phyloP scores from a whole-genome alignment of 495 filamentous ascomycete species.

The Talaromyces adpressus region DNA sequence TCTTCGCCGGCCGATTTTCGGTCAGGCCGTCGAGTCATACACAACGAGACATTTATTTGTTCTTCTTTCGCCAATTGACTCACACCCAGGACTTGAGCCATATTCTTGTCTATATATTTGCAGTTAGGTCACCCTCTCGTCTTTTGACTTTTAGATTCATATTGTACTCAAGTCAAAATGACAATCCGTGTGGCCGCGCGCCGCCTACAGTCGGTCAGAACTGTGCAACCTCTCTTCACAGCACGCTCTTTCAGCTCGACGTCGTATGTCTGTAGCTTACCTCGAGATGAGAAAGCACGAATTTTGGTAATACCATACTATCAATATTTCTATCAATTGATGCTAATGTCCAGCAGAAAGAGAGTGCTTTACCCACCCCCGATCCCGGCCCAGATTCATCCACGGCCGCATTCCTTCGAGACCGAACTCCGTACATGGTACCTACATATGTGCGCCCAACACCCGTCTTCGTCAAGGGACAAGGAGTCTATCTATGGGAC shows the following conservation, averaged over 20 bases:
- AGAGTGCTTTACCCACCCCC: constrained; percentile 59
- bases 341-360: constrained; percentile 38
- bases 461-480: constrained; percentile 79
- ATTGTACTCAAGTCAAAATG: neutral
- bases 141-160: too few relatives aligned
- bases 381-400: constrained; percentile 74
- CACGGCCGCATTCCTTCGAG: constrained; percentile 63
- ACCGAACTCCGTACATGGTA: constrained; percentile 81
- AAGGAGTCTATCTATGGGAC: constrained; percentile 85
- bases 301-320: neutral
- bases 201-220: constrained; percentile 23
- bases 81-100: neutral
- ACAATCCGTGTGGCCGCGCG: constrained; percentile 31
- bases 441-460: constrained; percentile 89
- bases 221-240: neutral
- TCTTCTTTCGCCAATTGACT: constrained; percentile 8
- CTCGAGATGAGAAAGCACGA: constrained; percentile 5
- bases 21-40: neutral
- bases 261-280: neutral
- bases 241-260: constrained; percentile 10
- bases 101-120: neutral
- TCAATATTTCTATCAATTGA: neutral
- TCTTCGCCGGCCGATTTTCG: constrained; percentile 5
- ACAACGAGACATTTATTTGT: constrained; percentile 5
- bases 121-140: neutral